phyloP scores from a whole-genome alignment of 2,329 filamentous ascomycete genomes.

The Pestalotiopsis sp. region DNA sequence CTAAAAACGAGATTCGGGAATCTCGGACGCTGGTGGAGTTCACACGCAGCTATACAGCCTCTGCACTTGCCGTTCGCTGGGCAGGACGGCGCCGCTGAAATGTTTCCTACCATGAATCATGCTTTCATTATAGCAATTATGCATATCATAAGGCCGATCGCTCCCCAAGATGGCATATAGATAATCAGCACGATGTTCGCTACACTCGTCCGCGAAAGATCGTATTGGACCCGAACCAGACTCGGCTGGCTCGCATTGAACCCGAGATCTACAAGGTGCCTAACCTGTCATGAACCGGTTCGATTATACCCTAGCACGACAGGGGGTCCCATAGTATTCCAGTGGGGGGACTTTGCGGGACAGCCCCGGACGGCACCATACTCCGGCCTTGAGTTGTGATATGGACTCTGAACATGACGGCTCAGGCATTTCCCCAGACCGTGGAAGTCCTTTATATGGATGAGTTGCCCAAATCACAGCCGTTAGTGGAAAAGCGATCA shows the following conservation, averaged over 20 bases:
- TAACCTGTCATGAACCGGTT: background rate
- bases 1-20: too few species aligned
- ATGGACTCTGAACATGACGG: background rate
- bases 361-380: background rate
- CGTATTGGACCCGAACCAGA: background rate
- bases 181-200: background rate
- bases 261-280: background rate
- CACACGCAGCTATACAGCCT: too few species aligned
- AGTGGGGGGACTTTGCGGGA: background rate
- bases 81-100: too few species aligned
- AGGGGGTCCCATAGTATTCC: background rate
- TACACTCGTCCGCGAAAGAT: background rate
- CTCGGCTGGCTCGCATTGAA: background rate
- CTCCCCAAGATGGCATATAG: too few species aligned
- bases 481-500: background rate
- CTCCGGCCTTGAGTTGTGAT: background rate
- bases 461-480: background rate
- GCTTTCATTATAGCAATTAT: too few species aligned
- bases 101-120: too few species aligned
- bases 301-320: background rate
- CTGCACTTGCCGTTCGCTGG: too few species aligned
- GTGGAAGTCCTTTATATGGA: background rate
- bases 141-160: too few species aligned
- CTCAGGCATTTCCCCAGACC: background rate
- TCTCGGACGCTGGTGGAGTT: too few species aligned